Evolutionary conservation across 1,284 basidiomycete genomes (phyloP), one percentile per base, ranked within the genome.

Genomic region (Rhodotorula mucilaginosa): DNA sequence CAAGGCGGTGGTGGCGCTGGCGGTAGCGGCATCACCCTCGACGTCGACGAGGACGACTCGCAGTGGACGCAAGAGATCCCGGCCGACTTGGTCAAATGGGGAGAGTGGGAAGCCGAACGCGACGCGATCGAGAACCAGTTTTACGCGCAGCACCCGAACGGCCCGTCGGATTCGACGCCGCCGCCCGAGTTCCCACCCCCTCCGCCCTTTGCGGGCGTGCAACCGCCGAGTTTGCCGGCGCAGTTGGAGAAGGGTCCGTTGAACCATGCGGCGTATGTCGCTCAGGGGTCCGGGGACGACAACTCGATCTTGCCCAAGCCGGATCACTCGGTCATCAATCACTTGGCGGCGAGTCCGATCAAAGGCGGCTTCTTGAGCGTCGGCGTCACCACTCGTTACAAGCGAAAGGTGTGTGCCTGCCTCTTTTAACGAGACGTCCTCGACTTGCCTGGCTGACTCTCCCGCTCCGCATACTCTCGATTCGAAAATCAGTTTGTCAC

Each of bases 271-370:
- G 76, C 74, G 69, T 78, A 66, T 31, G 78, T 70, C 49, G 77
- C 69, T 48, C 74, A 74, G 75, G 75, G 82, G 63, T 72, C 80
- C 68, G 88, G 92, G 46, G 93, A 99, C 81, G 96, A 99, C 80
- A 92, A 89, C 76, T 91, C 90, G 58, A 93, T 99, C 70, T 82
- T 99, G 74, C 92, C 96, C 13, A 93, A 97, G 26, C 94, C 94
- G 29, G 92, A 90, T 67, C 96, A 98, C 82, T 93, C 93, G 49
- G 93, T 98, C 56, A 84, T 99, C 74, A 93, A 97, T 77, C 97
- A 99, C 81, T 83, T 99, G 70, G 93, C 93, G 73, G 98, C 96
- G 64, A 96, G 92, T 80, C 92, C 94, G 72, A 99, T 99, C 79
- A 87, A 90, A 81, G 93, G 95, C 80, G 94, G 94, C 5, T 93